A percentile compares a stretch with the other conserved stretches of the same genome.
Conservation (phyloP, 2,329 filamentous ascomycete species). For the Exophiala sideris region DNA sequence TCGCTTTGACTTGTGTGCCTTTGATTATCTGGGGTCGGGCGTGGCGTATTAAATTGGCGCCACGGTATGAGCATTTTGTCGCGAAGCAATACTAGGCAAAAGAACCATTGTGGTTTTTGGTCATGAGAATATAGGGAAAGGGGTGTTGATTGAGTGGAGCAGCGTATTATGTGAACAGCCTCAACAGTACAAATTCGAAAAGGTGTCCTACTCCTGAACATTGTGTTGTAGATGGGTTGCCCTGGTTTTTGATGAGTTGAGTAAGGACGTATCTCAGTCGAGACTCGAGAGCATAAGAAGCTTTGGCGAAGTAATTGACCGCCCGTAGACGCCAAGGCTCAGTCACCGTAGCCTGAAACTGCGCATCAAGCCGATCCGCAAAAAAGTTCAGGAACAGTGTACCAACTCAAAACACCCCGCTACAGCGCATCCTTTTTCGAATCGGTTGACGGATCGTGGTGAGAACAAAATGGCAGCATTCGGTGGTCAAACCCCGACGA, state of each 20-base stretch:
- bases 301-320: background rate
- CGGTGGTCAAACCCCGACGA: constrained; percentile 94
- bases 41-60: constrained; percentile 33
- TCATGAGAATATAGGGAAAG: too few relatives aligned
- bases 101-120: background rate
- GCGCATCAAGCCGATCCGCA: background rate
- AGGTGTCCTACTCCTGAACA: background rate
- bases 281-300: background rate
- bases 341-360: background rate
- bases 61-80: constrained; percentile 37
- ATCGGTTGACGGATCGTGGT: background rate
- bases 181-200: background rate
- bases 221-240: too few relatives aligned
- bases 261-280: background rate
- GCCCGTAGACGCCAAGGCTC: constrained; percentile 3
- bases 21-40: constrained; percentile 37
- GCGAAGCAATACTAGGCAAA: constrained; percentile 29
- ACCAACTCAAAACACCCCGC: background rate
- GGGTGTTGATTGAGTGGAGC: too few relatives aligned
- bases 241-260: background rate
- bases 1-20: constrained; percentile 30
- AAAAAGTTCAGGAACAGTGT: background rate
- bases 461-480: constrained; percentile 58
- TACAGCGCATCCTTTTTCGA: background rate
- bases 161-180: too few relatives aligned